These are phyloP conservation scores for Saraca asoca DNA, from an alignment of 331 rosid species.

Conservation along the genomic window DNA sequence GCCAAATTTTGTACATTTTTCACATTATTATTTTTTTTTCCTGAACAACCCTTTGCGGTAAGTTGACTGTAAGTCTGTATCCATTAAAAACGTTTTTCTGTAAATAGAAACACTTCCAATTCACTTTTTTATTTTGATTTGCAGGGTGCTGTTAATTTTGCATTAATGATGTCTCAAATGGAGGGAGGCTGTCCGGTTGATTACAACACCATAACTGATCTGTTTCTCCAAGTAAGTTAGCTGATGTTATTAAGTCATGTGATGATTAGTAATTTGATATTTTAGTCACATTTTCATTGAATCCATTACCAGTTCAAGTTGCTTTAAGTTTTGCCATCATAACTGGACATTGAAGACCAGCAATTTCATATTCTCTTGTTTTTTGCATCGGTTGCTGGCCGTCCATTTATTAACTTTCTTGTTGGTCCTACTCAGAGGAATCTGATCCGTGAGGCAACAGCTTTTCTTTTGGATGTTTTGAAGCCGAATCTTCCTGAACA, in stretches of 20 bases:
- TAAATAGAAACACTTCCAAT: background rate
- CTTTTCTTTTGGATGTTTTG: conserved; percentile 90
- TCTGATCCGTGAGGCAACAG: conserved; percentile 98
- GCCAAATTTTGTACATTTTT: conserved; percentile 14
- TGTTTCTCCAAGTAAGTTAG: conserved; percentile 85
- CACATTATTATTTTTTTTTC: conserved; percentile 25
- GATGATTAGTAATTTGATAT: conserved; percentile 20
- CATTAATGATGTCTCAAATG: conserved; percentile 99
- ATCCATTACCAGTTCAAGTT: background rate
- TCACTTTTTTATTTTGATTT: conserved; percentile 32
- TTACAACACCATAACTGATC: conserved; percentile 96
- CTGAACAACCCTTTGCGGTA: conserved; percentile 7
- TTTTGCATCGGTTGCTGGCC: conserved; percentile 21
- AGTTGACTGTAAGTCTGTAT: background rate
- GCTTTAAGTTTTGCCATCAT: conserved; percentile 15
- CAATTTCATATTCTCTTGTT: conserved; percentile 1
- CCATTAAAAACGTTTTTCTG: background rate
- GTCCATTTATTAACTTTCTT: conserved; percentile 26
- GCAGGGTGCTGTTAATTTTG: conserved; percentile 99
- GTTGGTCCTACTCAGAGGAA: conserved; percentile 65
- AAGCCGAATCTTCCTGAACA: conserved; percentile 98
- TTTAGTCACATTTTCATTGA: conserved; percentile 12
- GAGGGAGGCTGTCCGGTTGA: conserved; percentile 99
- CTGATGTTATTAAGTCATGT: conserved; percentile 25
- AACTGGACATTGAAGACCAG: background rate